Evolutionary conservation across 1,139 yeast species (phyloP).

Genomic region (Geotrichum klebahnii): DNA sequence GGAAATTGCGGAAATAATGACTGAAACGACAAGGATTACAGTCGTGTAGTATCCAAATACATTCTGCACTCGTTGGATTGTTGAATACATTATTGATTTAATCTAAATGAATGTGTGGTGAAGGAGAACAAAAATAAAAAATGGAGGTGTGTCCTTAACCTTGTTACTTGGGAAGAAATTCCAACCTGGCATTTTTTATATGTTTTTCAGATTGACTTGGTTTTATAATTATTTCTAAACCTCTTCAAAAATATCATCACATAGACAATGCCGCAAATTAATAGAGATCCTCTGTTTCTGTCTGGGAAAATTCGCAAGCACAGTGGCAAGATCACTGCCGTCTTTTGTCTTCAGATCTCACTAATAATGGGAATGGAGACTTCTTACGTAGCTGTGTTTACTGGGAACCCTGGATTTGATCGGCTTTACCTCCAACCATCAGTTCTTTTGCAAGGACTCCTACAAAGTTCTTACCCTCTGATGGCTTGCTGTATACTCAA

Average conservation of each 20-base stretch:
- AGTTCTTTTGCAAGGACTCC: conserved; percentile 41
- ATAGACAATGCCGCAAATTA: neutral
- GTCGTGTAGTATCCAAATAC: conserved; percentile 35
- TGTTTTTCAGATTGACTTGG: no score
- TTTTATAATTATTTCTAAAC: neutral
- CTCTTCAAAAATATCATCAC: neutral
- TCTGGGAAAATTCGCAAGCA: conserved; percentile 33
- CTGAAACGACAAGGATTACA: conserved; percentile 31
- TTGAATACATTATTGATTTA: conserved; percentile 18
- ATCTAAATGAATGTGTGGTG: conserved; percentile 1
- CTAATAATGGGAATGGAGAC: conserved; percentile 66
- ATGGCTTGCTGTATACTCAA: conserved; percentile 40
- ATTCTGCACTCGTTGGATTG: conserved; percentile 30
- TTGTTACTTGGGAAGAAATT: no score
- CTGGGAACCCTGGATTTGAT: conserved; percentile 46
- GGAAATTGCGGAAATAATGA: conserved; percentile 32
- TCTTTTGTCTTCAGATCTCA: conserved; percentile 45
- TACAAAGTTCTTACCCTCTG: conserved; percentile 44
- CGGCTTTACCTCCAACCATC: conserved; percentile 47
- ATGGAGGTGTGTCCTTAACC: neutral
- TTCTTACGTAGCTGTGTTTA: conserved; percentile 61
- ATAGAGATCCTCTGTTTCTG: conserved; percentile 2
- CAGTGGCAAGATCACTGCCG: conserved; percentile 46
- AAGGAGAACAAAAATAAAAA: conserved; percentile 5
- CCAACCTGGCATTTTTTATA: no score